Evolutionary conservation across 257 asterid species (phyloP), one percentile per base, ranked within the genome.

Genomic region (Solanum gandarillasii): DNA sequence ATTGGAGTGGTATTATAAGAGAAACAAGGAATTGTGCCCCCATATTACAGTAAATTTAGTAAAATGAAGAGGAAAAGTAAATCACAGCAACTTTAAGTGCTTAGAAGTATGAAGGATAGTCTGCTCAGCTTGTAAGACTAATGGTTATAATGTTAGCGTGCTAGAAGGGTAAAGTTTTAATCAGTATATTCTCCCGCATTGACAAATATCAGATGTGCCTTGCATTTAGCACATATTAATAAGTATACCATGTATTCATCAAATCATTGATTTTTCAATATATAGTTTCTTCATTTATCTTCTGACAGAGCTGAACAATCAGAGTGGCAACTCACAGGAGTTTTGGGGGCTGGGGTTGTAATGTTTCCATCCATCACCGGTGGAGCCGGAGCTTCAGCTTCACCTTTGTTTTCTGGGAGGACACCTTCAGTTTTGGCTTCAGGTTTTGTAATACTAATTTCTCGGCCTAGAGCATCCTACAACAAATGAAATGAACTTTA

Each of bases 281-380:
- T 14, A 9, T 29, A 18, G 10, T 12, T 8, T 46, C 23, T 75
- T 23, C 29, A 46, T 21, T 81, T 46, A 46, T 81, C n/a, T 81
- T 79, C 85, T 7, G 6, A 48, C 85, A 46, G 20, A 43, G 39
- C 1, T 10, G 29, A 81, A 81, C 20, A 18, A 89, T 68, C 55
- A 83, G 65, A 86, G 55, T 43, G 88, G 55, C 36, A 86, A 87
- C 97, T 91, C 92, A 93, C 97, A 5, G 93, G 92, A 88, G 90
- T 74, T 92, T 88, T 94, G 67, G 91, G 5, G 4, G 74, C 74
- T 23, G 89, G 5, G 67, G 67, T 86, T 58, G 90, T 70, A 84
- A 58, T 46, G 62, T 73, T 89, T 20, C 87, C 90, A 32, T 89
- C 94, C 79, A 83, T 90, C 9, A 4, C 84, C 0, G 89, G 29